These are phyloP conservation scores for Setomelanomma holmii DNA, from an alignment of 2,329 filamentous ascomycete species.

Conservation along the genomic window DNA sequence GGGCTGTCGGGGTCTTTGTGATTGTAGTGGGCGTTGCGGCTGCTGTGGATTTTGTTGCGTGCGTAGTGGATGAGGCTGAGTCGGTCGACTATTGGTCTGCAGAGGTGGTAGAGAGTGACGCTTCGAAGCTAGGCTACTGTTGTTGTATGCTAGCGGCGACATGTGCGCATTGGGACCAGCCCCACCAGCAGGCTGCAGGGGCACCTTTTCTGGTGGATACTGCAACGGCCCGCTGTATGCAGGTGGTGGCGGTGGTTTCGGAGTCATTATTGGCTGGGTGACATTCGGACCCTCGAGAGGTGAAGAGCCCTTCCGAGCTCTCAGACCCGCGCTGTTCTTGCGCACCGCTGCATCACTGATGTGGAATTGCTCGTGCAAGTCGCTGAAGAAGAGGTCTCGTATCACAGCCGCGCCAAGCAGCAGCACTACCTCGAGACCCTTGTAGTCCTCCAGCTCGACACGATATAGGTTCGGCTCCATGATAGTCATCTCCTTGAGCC, in stretches of 20 bases:
- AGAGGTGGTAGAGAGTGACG: slow-evolving; percentile 39
- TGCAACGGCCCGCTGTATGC: slow-evolving; percentile 31
- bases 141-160: slow-evolving; percentile 22
- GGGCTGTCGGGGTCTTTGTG: slow-evolving; percentile 14
- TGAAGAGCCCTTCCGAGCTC: slow-evolving; percentile 45
- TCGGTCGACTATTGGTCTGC: slow-evolving; percentile 29
- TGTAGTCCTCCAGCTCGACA: slow-evolving; percentile 91
- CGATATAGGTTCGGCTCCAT: slow-evolving; percentile 93
- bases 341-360: slow-evolving; percentile 58
- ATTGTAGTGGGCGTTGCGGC: slow-evolving; percentile 8
- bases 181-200: slow-evolving; percentile 19
- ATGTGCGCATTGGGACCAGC: slow-evolving; percentile 24
- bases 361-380: slow-evolving; percentile 80
- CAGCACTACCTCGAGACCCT: slow-evolving; percentile 87
- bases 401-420: slow-evolving; percentile 67
- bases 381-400: slow-evolving; percentile 67
- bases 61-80: slow-evolving; percentile 12
- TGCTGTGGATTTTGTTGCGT: slow-evolving; percentile 8
- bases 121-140: slow-evolving; percentile 25
- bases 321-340: slow-evolving; percentile 47
- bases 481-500: slow-evolving; percentile 78
- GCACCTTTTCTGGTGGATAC: slow-evolving; percentile 28
- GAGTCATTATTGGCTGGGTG: slow-evolving; percentile 43
- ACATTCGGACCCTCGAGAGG: slow-evolving; percentile 35
- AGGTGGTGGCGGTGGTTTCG: slow-evolving; percentile 36